These are phyloP conservation scores for Cenchrus americanus DNA, from an alignment of 176 grass and related monocot species.

Conservation along the genomic window DNA sequence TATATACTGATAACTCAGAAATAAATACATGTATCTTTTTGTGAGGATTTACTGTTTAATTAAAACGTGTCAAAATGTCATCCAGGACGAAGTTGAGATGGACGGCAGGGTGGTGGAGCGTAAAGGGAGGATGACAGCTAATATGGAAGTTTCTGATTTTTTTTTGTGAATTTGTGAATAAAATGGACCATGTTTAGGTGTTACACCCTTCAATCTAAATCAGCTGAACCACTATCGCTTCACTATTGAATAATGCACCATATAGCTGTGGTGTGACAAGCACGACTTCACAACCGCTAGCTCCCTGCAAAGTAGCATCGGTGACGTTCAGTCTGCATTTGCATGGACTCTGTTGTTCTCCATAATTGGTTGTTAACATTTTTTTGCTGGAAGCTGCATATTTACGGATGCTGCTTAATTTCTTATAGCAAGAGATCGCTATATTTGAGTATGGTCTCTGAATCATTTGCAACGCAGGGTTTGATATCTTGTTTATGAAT, in stretches of 20 bases:
- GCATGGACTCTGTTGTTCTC: too few species aligned
- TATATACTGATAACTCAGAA: not conserved
- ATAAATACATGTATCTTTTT: not conserved
- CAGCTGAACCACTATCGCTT: too few species aligned
- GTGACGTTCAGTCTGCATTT: conserved; percentile 1
- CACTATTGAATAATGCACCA: too few species aligned
- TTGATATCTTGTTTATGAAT: too few species aligned
- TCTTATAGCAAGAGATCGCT: too few species aligned
- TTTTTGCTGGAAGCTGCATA: not conserved
- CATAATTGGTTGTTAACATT: too few species aligned
- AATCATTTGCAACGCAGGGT: conserved; percentile 66
- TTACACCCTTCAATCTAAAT: too few species aligned
- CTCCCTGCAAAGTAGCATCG: not conserved
- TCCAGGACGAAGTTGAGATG: conserved; percentile 75
- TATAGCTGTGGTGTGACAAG: not conserved
- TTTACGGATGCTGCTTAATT: too few species aligned
- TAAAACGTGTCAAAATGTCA: conserved; percentile 8
- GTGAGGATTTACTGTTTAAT: not conserved
- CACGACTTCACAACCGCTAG: not conserved
- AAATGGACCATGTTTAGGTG: too few species aligned
- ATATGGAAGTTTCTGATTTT: too few species aligned
- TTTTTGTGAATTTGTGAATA: too few species aligned
- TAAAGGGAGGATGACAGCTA: conserved; percentile 72
- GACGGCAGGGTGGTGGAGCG: conserved; percentile 58
- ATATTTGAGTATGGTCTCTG: too few species aligned